Percentiles rank a stretch among this genome's conserved stretches.
phyloP scores from a whole-genome alignment of 306 rosid genomes.

The Corylus heterophylla region DNA sequence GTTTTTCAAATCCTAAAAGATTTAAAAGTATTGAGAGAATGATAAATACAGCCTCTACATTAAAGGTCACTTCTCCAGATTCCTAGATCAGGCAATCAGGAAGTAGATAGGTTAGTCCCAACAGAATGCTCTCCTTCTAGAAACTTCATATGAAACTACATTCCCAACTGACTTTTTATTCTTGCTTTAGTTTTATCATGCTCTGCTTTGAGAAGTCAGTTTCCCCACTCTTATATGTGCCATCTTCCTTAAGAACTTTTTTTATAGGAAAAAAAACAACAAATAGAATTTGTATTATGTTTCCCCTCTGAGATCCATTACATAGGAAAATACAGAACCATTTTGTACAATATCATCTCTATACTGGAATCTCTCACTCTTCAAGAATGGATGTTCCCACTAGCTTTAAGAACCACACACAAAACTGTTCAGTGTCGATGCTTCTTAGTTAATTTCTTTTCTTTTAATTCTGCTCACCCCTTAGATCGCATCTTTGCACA shows the following conservation, averaged over 20 bases:
- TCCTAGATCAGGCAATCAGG: too few relatives aligned
- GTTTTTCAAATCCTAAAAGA: too few relatives aligned
- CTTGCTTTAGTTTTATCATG: background rate
- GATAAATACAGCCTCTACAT: too few relatives aligned
- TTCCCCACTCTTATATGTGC: background rate
- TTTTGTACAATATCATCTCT: background rate
- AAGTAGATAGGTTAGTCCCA: background rate
- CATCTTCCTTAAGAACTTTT: background rate
- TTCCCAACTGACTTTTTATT: background rate
- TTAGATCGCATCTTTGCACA: background rate
- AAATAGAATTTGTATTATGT: background rate
- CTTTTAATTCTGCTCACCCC: background rate
- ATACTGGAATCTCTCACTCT: background rate
- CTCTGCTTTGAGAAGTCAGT: background rate
- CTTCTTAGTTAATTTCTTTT: background rate
- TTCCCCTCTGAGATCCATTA: too few relatives aligned
- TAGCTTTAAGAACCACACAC: background rate
- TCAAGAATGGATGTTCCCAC: background rate
- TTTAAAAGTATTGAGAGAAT: too few relatives aligned
- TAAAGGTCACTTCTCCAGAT: too few relatives aligned
- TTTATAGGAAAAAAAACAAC: too few relatives aligned
- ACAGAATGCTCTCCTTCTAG: background rate
- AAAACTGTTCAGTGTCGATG: background rate
- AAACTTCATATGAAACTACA: background rate
- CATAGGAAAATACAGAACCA: background rate